A percentile compares a stretch with the other conserved stretches of the same genome.
phyloP scores from a whole-genome alignment of 257 asterid species.

The Vinca minor region DNA sequence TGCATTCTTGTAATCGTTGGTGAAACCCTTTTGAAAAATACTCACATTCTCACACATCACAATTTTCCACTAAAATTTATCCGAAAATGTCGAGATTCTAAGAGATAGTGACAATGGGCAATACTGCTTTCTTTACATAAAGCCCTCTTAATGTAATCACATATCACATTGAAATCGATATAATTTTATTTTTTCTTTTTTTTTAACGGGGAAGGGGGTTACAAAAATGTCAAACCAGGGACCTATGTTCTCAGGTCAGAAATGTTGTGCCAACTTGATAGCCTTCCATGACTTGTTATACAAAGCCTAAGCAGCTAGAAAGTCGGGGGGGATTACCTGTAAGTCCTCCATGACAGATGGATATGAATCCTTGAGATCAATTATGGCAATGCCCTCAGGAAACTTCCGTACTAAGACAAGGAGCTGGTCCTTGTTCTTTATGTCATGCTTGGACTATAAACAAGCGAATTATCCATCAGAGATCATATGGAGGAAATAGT shows the following conservation, averaged over 20 bases:
- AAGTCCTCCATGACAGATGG: constrained; percentile 73
- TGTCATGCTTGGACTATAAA: constrained; percentile 61
- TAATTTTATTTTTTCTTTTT: too few relatives aligned
- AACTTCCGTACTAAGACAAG: constrained; percentile 46
- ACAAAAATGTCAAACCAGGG: too few relatives aligned
- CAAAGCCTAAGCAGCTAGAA: neutral
- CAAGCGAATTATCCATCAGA: constrained; percentile 1
- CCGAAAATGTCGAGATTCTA: neutral
- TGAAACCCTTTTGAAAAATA: neutral
- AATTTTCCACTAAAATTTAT: too few relatives aligned
- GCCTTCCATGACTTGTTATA: neutral
- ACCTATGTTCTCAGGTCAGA: too few relatives aligned
- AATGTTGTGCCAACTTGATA: too few relatives aligned
- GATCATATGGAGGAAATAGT: neutral
- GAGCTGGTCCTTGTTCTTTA: constrained; percentile 57
- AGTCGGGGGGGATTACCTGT: constrained; percentile 54
- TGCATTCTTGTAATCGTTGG: too few relatives aligned
- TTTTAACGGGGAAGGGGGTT: too few relatives aligned
- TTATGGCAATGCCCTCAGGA: constrained; percentile 65
- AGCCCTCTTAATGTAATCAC: too few relatives aligned
- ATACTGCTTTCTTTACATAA: too few relatives aligned
- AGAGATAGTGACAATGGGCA: neutral
- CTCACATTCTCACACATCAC: too few relatives aligned
- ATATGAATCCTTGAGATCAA: constrained; percentile 82
- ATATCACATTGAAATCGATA: too few relatives aligned